Evolutionary conservation across 2,329 filamentous ascomycete species (phyloP), one percentile per base, ranked within the genome.

Genomic region (Xylariaceae sp.): DNA sequence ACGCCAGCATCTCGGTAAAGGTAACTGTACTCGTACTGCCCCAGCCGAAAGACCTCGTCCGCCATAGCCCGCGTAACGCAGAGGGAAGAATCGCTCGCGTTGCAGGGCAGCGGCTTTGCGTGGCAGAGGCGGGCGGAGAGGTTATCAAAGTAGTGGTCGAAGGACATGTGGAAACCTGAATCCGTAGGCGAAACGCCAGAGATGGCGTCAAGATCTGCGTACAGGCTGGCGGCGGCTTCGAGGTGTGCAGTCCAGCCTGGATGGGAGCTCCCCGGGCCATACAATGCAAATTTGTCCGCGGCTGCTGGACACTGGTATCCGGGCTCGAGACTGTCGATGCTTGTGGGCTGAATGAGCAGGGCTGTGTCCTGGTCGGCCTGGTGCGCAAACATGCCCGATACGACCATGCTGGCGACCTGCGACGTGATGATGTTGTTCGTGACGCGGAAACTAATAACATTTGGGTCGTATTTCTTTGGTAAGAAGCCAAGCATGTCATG

Each of bases 61-160:
- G 87, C 84, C 39, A 83, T 71, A 0, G 70, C 66, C 58, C 83
- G 81, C 2, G 78, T 78, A 38, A 91, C 71, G 62, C 89, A 92
- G 0, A 71, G 68, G 0, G 69, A 70, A 55, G 68, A 68, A 49
- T 67, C 55, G 15, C 75, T 67, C 6, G 77, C 66, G 54, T 78
- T 81, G 69, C 88, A 92, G 0, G 88, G 89, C 0, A 91, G 71
- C 0, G 86, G 80, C 60, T 86, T 88, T 15, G 68, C 71, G 62
- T 94, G 88, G 65, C 89, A 94, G 63, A 90, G 85, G 0, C 88
- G 78, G 0, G 88, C 85, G 0, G 87, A 90, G 1, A 94, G 76
- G 61, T 90, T 94, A 65, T 94, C 89, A 60, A 85, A 94, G 71
- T 94, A 94, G 67, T 90, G 89, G 62, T 94, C 89, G 59, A 87